These are phyloP conservation scores for thale cress (Arabidopsis thaliana) DNA, from an alignment of 345 rosid species.

Conservation along the genomic window DNA sequence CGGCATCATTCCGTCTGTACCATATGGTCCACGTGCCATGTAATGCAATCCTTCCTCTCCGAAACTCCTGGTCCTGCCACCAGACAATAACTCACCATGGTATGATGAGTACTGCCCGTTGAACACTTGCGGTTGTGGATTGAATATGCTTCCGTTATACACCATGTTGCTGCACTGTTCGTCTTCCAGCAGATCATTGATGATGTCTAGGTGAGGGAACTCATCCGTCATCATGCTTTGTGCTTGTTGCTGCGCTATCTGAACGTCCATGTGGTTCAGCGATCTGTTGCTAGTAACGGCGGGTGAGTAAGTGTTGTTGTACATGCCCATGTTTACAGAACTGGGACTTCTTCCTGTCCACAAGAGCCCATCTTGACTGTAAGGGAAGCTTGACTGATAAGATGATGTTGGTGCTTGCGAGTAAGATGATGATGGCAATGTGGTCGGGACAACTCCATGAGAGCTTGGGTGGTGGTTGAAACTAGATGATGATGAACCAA, in stretches of 20 bases:
- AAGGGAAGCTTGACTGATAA: constrained; percentile 61
- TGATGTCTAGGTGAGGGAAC: constrained; percentile 96
- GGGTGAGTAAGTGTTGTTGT: constrained; percentile 27
- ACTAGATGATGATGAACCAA: constrained; percentile 58
- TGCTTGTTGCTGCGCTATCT: constrained; percentile 59
- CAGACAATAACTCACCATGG: constrained; percentile 49
- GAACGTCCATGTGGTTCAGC: constrained; percentile 31
- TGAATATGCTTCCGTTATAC: constrained; percentile 47
- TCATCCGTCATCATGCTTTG: constrained; percentile 70
- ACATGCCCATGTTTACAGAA: constrained; percentile 33
- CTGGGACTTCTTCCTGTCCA: constrained; percentile 60
- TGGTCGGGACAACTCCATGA: constrained; percentile 56
- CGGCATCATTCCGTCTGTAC: constrained; percentile 33
- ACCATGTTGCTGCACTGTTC: constrained; percentile 56
- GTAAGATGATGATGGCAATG: constrained; percentile 49
- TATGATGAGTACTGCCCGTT: constrained; percentile 62
- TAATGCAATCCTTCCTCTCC: constrained; percentile 57
- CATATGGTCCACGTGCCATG: constrained; percentile 31
- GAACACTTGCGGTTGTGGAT: constrained; percentile 48
- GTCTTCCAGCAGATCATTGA: constrained; percentile 94
- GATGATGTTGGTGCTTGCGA: constrained; percentile 52
- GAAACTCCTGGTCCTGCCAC: constrained; percentile 68
- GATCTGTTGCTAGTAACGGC: constrained; percentile 30
- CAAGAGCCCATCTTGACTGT: constrained; percentile 40
- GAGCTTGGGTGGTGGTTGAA: constrained; percentile 54